Conservation (phyloP, 2,329 filamentous ascomycete genomes). For the Cercospora brassicicola region DNA sequence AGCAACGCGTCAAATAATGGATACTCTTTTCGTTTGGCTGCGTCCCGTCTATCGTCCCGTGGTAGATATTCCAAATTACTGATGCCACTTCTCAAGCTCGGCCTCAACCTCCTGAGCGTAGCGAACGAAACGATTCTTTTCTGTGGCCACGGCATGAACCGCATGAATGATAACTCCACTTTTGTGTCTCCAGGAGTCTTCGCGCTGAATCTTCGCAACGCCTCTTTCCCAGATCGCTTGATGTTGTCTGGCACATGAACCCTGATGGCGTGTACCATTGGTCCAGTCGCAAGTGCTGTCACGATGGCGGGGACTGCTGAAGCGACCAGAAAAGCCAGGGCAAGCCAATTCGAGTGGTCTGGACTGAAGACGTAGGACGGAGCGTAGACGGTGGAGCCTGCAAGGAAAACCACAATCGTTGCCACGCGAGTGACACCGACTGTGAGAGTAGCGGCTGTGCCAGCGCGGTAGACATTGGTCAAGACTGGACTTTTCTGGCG, state of each 20-base stretch:
- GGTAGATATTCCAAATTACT: slow-evolving; percentile 37
- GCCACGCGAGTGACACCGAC: slow-evolving; percentile 70
- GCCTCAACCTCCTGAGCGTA: slow-evolving; percentile 32
- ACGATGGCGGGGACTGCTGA: slow-evolving; percentile 66
- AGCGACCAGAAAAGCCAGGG: slow-evolving; percentile 50
- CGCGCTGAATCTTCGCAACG: slow-evolving; percentile 49
- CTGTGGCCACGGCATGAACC: slow-evolving; percentile 43
- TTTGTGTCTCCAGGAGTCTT: slow-evolving; percentile 46
- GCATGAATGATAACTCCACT: slow-evolving; percentile 45
- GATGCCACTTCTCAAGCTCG: slow-evolving; percentile 21
- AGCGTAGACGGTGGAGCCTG: slow-evolving; percentile 61
- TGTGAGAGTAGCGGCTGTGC: slow-evolving; percentile 65
- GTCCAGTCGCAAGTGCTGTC: slow-evolving; percentile 64
- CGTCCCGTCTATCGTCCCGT: slow-evolving; percentile 7
- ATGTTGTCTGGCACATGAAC: slow-evolving; percentile 67
- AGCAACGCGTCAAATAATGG: slow-evolving; percentile 3
- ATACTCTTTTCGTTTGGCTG: not conserved
- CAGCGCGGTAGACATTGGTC: slow-evolving; percentile 72
- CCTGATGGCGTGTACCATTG: slow-evolving; percentile 72
- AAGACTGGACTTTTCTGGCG: slow-evolving; percentile 49
- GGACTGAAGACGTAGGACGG: slow-evolving; percentile 55
- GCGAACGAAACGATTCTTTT: slow-evolving; percentile 30
- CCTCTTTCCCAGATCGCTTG: slow-evolving; percentile 58
- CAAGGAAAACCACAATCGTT: slow-evolving; percentile 66
- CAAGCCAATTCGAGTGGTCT: slow-evolving; percentile 47